Conservation (phyloP, 2,329 filamentous ascomycete genomes). For the Orbilia brochopaga region DNA sequence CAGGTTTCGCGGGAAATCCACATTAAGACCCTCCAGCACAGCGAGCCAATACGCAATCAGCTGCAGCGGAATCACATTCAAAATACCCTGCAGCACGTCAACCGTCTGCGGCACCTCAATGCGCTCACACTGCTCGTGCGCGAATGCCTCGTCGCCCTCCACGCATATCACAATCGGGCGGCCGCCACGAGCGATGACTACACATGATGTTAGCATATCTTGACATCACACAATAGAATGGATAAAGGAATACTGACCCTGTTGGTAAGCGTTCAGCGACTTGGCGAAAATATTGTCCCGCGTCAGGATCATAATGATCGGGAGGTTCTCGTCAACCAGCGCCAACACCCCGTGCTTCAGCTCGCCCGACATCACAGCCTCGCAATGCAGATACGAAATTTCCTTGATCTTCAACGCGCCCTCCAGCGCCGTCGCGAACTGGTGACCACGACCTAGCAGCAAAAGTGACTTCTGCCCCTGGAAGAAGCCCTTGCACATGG, state of each 20-base stretch:
- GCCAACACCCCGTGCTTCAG: conserved; percentile 98
- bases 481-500: conserved; percentile 88
- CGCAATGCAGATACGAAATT: conserved; percentile 98
- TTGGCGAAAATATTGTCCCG: conserved; percentile 96
- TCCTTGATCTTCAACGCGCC: conserved; percentile 99
- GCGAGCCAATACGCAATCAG: conserved; percentile 99
- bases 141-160: conserved; percentile 84
- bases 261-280: conserved; percentile 99
- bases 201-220: conserved; percentile 52
- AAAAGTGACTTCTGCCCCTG: conserved; percentile 97
- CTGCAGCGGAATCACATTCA: conserved; percentile 97
- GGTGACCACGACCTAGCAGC: conserved; percentile 89
- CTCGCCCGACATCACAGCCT: conserved; percentile 99
- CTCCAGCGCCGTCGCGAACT: conserved; percentile 96
- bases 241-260: conserved; percentile 66
- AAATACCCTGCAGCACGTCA: conserved; percentile 90
- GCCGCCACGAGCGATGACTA: conserved; percentile 91
- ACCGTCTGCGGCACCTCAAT: conserved; percentile 97
- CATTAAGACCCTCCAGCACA: conserved; percentile 92
- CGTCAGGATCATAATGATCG: conserved; percentile 99
- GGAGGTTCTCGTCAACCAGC: conserved; percentile 95
- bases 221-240: neutral
- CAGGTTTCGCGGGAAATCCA: conserved; percentile 97
- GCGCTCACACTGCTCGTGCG: conserved; percentile 84
- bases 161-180: conserved; percentile 99